Evolutionary conservation across 106 monocot genomes (phyloP).

Genomic region (Dendrobium huoshanense): DNA sequence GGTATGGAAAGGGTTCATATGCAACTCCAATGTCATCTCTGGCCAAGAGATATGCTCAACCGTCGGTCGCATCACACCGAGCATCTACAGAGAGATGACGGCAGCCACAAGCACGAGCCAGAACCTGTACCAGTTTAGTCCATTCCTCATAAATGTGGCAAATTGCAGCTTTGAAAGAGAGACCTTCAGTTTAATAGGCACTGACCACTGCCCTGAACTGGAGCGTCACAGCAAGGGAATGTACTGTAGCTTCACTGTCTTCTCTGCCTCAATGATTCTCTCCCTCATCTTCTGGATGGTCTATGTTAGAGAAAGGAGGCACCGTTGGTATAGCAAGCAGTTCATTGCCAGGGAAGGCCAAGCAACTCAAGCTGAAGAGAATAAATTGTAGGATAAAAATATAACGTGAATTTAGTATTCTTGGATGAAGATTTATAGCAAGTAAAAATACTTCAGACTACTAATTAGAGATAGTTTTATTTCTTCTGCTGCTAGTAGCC

Average conservation of each 20-base stretch:
- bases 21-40: slow-evolving; percentile 15
- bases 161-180: slow-evolving; percentile 47
- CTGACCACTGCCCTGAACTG: slow-evolving; percentile 30
- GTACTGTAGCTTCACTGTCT: slow-evolving; percentile 29
- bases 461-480: too few species aligned
- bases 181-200: slow-evolving; percentile 36
- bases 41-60: slow-evolving; percentile 48
- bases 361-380: not conserved
- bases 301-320: slow-evolving; percentile 7
- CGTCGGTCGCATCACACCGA: slow-evolving; percentile 58
- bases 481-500: too few species aligned
- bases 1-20: slow-evolving; percentile 69
- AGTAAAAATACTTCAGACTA: not conserved
- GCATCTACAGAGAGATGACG: slow-evolving; percentile 39
- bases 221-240: slow-evolving; percentile 25
- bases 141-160: slow-evolving; percentile 32
- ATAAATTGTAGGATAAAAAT: not conserved
- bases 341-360: not conserved
- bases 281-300: slow-evolving; percentile 51
- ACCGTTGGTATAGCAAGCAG: not conserved
- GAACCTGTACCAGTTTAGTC: slow-evolving; percentile 38
- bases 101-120: slow-evolving; percentile 38
- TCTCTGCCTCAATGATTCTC: slow-evolving; percentile 39
- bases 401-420: not conserved
- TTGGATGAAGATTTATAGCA: not conserved